phyloP scores from a whole-genome alignment of 2,329 filamentous ascomycete species.

The Monosporascus ibericus region DNA sequence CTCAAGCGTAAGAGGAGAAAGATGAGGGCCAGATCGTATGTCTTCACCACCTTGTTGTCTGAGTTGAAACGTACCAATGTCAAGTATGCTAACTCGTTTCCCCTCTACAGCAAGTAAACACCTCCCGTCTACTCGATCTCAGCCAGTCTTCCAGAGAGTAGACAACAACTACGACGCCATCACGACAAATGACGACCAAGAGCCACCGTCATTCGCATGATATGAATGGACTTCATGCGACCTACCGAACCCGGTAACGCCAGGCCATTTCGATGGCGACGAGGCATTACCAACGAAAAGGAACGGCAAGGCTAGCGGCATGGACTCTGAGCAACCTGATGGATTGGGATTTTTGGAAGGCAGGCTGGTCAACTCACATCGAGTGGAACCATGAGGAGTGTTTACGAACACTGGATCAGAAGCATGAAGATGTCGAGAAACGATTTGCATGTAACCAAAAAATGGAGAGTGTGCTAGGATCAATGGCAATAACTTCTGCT shows the following conservation, averaged over 20 bases:
- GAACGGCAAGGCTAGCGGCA: conserved; percentile 18
- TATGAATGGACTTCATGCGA: conserved; percentile 5
- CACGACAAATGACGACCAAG: conserved; percentile 29
- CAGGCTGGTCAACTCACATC: conserved; percentile 23
- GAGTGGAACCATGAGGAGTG: conserved; percentile 20
- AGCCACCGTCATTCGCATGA: conserved; percentile 26
- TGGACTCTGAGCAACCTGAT: conserved; percentile 27
- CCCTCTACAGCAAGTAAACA: conserved; percentile 35
- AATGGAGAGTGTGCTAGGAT: conserved; percentile 15
- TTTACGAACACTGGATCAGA: conserved; percentile 18
- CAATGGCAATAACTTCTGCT: not conserved
- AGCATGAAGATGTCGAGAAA: conserved; percentile 9
- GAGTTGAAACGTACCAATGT: not conserved
- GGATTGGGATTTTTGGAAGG: conserved; percentile 21
- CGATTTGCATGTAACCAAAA: conserved; percentile 14
- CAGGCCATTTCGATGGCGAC: conserved; percentile 3
- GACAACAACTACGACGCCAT: conserved; percentile 11
- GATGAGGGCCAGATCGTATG: conserved; percentile 96
- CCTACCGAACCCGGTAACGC: conserved; percentile 4
- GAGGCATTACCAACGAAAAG: conserved; percentile 1
- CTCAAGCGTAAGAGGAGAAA: conserved; percentile 99
- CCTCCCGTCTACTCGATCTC: conserved; percentile 35
- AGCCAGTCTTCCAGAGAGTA: conserved; percentile 24
- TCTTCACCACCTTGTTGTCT: conserved; percentile 23
- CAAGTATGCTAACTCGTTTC: conserved; percentile 4